These are phyloP conservation scores for Populus trichocarpa DNA, from an alignment of 441 rosid species.

Conservation along the genomic window DNA sequence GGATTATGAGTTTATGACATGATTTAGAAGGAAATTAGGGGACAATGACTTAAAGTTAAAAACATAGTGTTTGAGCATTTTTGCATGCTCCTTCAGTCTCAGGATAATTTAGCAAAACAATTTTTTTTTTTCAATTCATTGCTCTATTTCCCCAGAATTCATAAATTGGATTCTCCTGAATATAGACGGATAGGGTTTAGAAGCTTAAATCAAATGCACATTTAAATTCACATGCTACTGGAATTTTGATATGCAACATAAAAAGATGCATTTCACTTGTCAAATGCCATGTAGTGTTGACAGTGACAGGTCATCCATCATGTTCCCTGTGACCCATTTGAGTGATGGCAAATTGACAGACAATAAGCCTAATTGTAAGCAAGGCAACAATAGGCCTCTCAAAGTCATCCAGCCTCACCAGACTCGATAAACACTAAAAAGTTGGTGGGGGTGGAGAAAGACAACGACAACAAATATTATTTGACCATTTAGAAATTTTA, in stretches of 20 bases:
- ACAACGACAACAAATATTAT: not conserved
- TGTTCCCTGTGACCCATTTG: constrained; percentile 2
- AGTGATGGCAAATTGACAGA: not conserved
- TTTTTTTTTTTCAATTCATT: not conserved
- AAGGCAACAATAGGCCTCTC: not conserved
- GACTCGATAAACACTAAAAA: not conserved
- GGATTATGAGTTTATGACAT: not conserved
- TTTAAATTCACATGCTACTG: not conserved
- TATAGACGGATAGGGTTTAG: not conserved
- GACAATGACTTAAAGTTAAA: not conserved
- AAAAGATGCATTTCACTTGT: not conserved
- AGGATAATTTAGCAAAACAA: not conserved
- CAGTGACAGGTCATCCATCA: not conserved
- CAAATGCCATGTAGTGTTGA: not conserved
- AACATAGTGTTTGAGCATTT: not conserved
- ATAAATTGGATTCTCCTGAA: not conserved
- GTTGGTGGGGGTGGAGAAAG: not conserved
- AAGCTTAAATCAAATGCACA: not conserved
- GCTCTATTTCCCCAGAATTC: constrained; percentile 2
- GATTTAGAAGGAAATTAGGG: not conserved
- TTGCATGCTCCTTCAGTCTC: not conserved
- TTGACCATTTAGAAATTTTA: not conserved
- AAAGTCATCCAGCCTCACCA: constrained; percentile 11
- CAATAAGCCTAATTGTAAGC: constrained; percentile 1
- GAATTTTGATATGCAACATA: not conserved